Conservation (phyloP, 2,329 filamentous ascomycete genomes). For the Fusarium proliferatum region DNA sequence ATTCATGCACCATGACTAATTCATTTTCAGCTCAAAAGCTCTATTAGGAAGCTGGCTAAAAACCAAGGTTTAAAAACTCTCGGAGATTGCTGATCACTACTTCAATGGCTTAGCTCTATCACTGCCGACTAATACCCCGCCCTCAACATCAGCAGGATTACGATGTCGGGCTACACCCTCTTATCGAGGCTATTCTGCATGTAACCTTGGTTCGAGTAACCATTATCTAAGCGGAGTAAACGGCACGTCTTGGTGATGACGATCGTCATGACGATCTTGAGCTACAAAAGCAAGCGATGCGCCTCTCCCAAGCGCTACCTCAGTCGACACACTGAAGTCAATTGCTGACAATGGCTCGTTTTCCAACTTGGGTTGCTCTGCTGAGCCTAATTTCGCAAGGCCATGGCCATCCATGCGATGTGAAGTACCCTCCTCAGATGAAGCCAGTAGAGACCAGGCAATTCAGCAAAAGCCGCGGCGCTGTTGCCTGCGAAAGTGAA, state of each 20-base stretch:
- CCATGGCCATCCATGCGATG: conserved; percentile 9
- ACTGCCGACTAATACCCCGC: conserved; percentile 10
- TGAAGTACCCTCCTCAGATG: conserved; percentile 20
- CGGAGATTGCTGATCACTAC: conserved; percentile 19
- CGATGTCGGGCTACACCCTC: neutral
- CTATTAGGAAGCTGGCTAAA: conserved; percentile 27
- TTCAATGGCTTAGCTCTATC: conserved; percentile 10
- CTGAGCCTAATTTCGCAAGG: conserved; percentile 13
- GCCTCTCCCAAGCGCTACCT: neutral
- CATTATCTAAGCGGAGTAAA: neutral
- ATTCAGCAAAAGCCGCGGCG: conserved; percentile 55
- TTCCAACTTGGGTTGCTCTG: neutral
- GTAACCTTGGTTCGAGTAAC: neutral
- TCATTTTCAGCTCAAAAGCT: neutral
- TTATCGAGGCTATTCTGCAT: neutral
- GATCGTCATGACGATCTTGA: neutral
- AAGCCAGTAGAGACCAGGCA: conserved; percentile 3
- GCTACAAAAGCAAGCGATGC: neutral
- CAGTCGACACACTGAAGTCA: no score
- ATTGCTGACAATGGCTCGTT: conserved; percentile 1
- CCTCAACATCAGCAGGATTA: neutral
- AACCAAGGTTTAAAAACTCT: neutral
- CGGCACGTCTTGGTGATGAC: neutral
- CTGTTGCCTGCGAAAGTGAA: conserved; percentile 69
- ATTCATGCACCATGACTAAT: neutral